Conservation (phyloP, 2,329 filamentous ascomycete species). For the Rutstroemia sp. region DNA sequence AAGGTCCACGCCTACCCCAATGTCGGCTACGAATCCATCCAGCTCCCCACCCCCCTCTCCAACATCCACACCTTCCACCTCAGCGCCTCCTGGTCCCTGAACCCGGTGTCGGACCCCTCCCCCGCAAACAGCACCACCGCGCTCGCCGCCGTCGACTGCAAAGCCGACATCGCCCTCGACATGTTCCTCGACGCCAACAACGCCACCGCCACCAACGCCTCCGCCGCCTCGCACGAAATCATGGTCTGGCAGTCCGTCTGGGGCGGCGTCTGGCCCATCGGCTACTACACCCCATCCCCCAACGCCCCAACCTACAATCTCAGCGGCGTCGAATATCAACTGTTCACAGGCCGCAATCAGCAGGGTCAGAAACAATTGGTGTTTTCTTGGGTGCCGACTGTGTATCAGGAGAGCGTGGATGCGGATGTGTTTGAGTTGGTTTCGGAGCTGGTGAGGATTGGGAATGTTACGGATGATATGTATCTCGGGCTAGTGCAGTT, state of each 20-base stretch:
- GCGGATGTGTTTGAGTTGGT: slow-evolving; percentile 1
- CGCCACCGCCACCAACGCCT: neutral
- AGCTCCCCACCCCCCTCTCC: slow-evolving; percentile 3
- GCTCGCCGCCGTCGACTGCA: neutral
- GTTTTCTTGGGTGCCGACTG: neutral
- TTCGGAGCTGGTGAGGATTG: neutral
- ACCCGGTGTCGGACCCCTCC: neutral
- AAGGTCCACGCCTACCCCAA: slow-evolving; percentile 7
- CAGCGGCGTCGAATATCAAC: neutral
- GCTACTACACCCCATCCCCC: neutral
- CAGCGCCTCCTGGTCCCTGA: slow-evolving; percentile 8
- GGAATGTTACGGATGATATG: neutral
- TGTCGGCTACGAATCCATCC: neutral
- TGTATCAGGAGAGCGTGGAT: slow-evolving; percentile 1
- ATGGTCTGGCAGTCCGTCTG: slow-evolving; percentile 8
- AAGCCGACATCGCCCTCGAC: slow-evolving; percentile 8
- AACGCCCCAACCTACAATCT: neutral
- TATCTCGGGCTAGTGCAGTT: slow-evolving; percentile 5
- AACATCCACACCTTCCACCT: slow-evolving; percentile 8
- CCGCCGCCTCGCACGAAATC: neutral
- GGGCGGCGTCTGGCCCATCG: slow-evolving; percentile 8
- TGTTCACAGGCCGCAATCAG: neutral
- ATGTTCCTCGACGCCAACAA: slow-evolving; percentile 1
- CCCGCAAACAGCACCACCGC: neutral
- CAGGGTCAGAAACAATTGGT: slow-evolving; percentile 4